Evolutionary conservation across 352 stramenopile genomes (phyloP), one percentile per base, ranked within the genome.

Genomic region (Saprolegnia diclina): DNA sequence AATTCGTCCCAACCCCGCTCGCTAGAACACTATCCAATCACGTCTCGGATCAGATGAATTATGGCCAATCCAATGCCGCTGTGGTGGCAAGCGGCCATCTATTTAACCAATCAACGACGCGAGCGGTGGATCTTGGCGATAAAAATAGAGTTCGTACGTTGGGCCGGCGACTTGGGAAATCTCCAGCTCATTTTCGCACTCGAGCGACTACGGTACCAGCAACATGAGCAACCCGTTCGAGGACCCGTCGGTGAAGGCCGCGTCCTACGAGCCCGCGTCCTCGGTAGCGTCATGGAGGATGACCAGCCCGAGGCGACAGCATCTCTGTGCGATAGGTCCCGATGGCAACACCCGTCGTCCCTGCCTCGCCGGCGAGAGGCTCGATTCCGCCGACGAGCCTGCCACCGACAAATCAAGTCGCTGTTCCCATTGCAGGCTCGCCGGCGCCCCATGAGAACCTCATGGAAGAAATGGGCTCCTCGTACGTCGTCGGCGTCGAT

Each of bases 401-500:
- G 16, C 52, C 52, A 10, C 52, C 52, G 7, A 59, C 52, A 59
- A 59, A 59, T 9, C 52, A 59, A 59, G 9, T 24, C n/a, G 11
- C 52, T 2, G 9, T n/a, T 19, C 52, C 52, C 11, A 9, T 40
- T 7, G 52, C n/a, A 3, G 52, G 5, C 5, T 35, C 29, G 29
- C 29, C 46, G 24, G 46, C 46, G 24, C 46, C 52, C 13, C 52
- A 59, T 11, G 61, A 67, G 61, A 93, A 92, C 69, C 80, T 94
- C 46, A 94, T 94, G 83, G 83, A 94, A 65, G 84, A 92, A 69
- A 88, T 94, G 46, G 81, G 85, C 62, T 72, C 73, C 35, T 87
- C 82, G 73, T 83, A 77, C 56, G 77, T 26, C 55, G 21, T 45
- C 48, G 7, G 42, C 54, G 13, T 19, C 26, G 24, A 40, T 16